A percentile compares a stretch with the other conserved stretches of the same genome.
Evolutionary conservation across 345 rosid species (phyloP).

Genomic region (Melaleuca quinquenervia): DNA sequence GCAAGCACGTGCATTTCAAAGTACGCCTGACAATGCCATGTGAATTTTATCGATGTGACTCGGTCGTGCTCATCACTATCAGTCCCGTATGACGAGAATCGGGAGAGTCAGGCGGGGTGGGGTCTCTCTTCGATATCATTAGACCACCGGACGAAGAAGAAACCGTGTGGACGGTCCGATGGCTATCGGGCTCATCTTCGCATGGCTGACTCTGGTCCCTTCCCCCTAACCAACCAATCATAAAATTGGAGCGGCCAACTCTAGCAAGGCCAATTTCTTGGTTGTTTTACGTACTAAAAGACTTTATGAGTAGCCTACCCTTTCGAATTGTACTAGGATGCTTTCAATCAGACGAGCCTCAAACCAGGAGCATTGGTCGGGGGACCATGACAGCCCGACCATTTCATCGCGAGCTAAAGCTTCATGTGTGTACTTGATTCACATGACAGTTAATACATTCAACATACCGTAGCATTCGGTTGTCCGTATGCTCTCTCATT

Average conservation of each 20-base stretch:
- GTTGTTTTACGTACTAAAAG: not conserved
- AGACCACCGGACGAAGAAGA: not conserved
- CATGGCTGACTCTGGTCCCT: not conserved
- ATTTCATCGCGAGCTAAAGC: not conserved
- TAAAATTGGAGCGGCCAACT: not conserved
- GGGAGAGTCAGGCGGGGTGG: not conserved
- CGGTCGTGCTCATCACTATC: too few species aligned
- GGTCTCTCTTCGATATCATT: not conserved
- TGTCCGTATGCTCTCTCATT: too few species aligned
- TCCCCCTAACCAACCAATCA: too few species aligned
- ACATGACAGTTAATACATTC: not conserved
- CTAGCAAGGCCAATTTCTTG: not conserved
- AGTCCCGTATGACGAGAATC: not conserved
- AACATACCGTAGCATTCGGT: fast-evolving
- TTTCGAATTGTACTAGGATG: not conserved
- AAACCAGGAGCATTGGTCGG: not conserved
- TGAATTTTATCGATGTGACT: too few species aligned
- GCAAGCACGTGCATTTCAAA: not conserved
- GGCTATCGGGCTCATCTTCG: not conserved
- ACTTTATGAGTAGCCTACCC: not conserved
- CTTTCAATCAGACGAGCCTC: not conserved
- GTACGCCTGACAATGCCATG: not conserved
- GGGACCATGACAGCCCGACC: not conserved
- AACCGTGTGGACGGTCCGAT: not conserved
- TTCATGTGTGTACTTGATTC: not conserved